phyloP scores from a whole-genome alignment of 2,329 filamentous ascomycete genomes.

The Pseudogymnoascus pannorum region DNA sequence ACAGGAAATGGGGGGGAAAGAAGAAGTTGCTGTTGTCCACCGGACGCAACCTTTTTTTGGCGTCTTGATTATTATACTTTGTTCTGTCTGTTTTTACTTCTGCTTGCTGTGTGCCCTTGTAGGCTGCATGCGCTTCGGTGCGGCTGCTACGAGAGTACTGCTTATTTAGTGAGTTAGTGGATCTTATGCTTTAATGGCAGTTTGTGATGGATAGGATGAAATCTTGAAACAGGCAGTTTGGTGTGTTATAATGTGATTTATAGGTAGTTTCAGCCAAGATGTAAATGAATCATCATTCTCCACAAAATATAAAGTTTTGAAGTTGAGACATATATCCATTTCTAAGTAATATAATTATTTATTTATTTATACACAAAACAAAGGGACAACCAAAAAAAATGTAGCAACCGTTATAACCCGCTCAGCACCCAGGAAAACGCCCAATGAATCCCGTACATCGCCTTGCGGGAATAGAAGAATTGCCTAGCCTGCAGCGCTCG shows the following conservation, averaged over 20 bases:
- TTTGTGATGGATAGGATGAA: background rate
- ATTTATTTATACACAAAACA: background rate
- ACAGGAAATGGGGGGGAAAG: background rate
- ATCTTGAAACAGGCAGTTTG: background rate
- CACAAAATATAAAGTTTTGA: too few species aligned
- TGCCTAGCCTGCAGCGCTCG: background rate
- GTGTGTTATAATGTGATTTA: background rate
- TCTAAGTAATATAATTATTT: too few species aligned
- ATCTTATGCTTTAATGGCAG: background rate
- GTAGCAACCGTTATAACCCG: slow-evolving; percentile 2
- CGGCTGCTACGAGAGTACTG: background rate
- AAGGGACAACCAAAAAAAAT: background rate
- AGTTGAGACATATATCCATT: too few species aligned
- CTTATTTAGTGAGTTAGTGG: background rate
- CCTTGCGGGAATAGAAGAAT: background rate
- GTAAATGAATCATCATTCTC: too few species aligned
- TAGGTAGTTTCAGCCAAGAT: background rate
- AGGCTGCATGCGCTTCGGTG: too few species aligned
- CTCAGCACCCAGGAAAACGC: background rate
- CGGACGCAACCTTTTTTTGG: background rate
- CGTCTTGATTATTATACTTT: background rate
- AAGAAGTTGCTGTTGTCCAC: background rate
- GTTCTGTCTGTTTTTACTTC: background rate
- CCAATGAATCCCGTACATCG: background rate
- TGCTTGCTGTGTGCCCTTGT: background rate